phyloP scores from a whole-genome alignment of 257 asterid genomes.

The Perilla frutescens region DNA sequence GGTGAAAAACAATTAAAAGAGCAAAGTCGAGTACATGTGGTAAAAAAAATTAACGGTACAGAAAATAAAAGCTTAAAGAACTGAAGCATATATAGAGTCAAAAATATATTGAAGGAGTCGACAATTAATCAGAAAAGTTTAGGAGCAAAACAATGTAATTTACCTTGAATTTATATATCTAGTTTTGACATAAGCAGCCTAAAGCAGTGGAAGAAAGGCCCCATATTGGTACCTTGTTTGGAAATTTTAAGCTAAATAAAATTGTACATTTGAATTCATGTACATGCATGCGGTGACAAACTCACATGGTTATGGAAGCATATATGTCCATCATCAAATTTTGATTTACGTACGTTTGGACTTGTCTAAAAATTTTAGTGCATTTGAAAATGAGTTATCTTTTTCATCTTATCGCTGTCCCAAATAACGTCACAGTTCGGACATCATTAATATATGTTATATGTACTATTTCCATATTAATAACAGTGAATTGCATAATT shows the following conservation, averaged over 20 bases:
- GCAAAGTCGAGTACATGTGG: no score
- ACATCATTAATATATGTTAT: not conserved
- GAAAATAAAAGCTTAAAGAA: no score
- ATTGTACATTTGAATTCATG: conserved; percentile 28
- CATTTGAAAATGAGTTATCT: conserved; percentile 13
- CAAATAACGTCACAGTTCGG: not conserved
- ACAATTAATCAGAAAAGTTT: no score
- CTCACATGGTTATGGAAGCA: conserved; percentile 30
- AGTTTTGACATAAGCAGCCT: not conserved
- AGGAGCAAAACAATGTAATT: not conserved
- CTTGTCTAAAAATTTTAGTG: conserved; percentile 15
- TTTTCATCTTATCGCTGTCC: conserved; percentile 7
- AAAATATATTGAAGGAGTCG: no score
- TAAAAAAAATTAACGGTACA: no score
- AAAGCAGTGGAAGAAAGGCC: conserved; percentile 13
- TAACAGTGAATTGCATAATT: no score
- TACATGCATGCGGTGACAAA: conserved; percentile 33
- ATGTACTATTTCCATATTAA: not conserved
- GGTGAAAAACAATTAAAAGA: no score
- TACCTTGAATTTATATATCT: not conserved
- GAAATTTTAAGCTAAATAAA: conserved; percentile 20
- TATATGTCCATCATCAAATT: conserved; percentile 23
- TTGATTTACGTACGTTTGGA: conserved; percentile 24
- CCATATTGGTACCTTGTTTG: conserved; percentile 9
- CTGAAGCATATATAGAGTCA: no score